A percentile compares a stretch with the other conserved stretches of the same genome.
phyloP scores from a whole-genome alignment of 768 basidiomycete genomes.

The Boletus sp. region DNA sequence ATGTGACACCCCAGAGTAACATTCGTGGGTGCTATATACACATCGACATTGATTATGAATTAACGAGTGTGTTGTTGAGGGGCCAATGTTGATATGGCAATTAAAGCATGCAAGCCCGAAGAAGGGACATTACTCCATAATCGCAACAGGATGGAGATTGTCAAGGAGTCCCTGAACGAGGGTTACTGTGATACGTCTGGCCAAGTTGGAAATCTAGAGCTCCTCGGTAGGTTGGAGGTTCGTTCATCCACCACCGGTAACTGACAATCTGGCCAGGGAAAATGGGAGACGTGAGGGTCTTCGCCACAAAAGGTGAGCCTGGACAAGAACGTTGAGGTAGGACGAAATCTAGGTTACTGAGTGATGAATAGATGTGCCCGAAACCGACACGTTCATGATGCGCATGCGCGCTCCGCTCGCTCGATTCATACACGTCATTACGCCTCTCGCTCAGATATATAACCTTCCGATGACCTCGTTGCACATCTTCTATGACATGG shows the following conservation, averaged over 20 bases:
- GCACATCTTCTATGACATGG: slow-evolving; percentile 83
- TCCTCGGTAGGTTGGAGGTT: slow-evolving; percentile 47
- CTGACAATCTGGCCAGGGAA: slow-evolving; percentile 39
- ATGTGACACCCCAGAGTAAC: slow-evolving; percentile 40
- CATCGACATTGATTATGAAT: neutral
- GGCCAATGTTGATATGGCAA: slow-evolving; percentile 70
- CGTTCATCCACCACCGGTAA: neutral
- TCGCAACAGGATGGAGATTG: slow-evolving; percentile 61
- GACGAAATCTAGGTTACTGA: neutral
- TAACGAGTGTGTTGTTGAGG: slow-evolving; percentile 12
- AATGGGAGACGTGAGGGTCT: slow-evolving; percentile 62
- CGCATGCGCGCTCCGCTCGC: slow-evolving; percentile 55
- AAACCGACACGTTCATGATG: slow-evolving; percentile 46
- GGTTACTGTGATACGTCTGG: slow-evolving; percentile 82
- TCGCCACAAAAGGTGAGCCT: slow-evolving; percentile 54
- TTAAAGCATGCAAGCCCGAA: slow-evolving; percentile 71
- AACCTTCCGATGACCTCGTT: slow-evolving; percentile 67
- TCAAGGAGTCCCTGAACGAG: slow-evolving; percentile 74
- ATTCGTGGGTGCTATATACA: slow-evolving; percentile 35
- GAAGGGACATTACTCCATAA: slow-evolving; percentile 58
- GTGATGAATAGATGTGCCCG: slow-evolving; percentile 49
- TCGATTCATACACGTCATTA: slow-evolving; percentile 71
- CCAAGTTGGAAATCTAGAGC: slow-evolving; percentile 52
- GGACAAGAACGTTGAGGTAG: neutral
- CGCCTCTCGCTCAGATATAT: slow-evolving; percentile 67